phyloP scores from a whole-genome alignment of 2,329 filamentous ascomycete genomes.

The Cladosporium sp. region DNA sequence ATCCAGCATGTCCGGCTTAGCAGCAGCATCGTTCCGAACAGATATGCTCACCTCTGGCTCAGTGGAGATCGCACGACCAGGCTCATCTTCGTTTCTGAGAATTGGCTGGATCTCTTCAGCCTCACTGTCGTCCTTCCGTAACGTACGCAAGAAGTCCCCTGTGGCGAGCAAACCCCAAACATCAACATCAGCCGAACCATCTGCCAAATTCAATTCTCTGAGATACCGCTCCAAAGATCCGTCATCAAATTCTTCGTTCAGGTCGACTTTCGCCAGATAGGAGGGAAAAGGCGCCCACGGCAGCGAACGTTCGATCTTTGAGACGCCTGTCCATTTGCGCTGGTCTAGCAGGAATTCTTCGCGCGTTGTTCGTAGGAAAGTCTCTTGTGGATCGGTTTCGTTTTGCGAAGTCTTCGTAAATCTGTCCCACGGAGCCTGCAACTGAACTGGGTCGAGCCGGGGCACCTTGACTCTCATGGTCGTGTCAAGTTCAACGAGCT shows the following conservation, averaged over 20 bases:
- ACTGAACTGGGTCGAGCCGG: constrained; percentile 39
- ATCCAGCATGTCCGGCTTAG: constrained; percentile 21
- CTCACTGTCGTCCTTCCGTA: constrained; percentile 36
- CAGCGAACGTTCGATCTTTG: constrained; percentile 38
- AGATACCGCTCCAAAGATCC: constrained; percentile 36
- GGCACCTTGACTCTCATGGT: constrained; percentile 48
- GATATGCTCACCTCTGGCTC: too few species aligned
- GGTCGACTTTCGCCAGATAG: constrained; percentile 34
- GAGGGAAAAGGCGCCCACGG: constrained; percentile 47
- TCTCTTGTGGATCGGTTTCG: constrained; percentile 33
- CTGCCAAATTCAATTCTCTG: constrained; percentile 27
- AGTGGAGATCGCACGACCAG: too few species aligned
- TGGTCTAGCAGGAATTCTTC: constrained; percentile 28
- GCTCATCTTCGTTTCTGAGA: neutral
- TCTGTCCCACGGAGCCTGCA: constrained; percentile 47
- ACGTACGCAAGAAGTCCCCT: constrained; percentile 42
- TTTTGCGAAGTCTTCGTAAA: constrained; percentile 17
- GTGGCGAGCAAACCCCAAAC: constrained; percentile 46
- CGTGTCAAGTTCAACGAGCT: constrained; percentile 44
- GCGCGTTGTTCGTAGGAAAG: constrained; percentile 32
- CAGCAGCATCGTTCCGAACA: too few species aligned
- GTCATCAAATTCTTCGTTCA: constrained; percentile 41
- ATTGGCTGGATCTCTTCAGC: constrained; percentile 33
- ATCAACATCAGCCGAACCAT: constrained; percentile 29
- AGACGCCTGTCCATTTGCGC: constrained; percentile 39